A percentile compares a stretch with the other conserved stretches of the same genome.
phyloP scores from a whole-genome alignment of 306 rosid species.

The Sphenostylis stenocarpa region DNA sequence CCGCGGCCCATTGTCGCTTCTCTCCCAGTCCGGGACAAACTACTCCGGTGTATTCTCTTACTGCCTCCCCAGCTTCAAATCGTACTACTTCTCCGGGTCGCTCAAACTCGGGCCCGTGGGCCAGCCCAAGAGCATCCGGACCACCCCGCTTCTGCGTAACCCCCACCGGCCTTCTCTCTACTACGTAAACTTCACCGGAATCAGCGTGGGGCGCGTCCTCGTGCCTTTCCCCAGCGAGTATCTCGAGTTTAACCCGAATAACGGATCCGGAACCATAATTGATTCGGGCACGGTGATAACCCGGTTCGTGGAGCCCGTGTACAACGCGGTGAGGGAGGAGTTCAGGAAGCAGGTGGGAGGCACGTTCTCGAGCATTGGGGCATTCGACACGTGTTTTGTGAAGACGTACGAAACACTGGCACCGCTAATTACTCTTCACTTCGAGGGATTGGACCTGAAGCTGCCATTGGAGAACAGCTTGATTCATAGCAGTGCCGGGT shows the following conservation, averaged over 20 bases:
- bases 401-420: constrained; percentile 49
- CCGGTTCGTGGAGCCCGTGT: constrained; percentile 66
- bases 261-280: constrained; percentile 81
- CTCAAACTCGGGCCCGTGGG: constrained; percentile 78
- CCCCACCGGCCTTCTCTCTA: constrained; percentile 82
- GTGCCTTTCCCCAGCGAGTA: constrained; percentile 46
- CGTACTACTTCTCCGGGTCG: constrained; percentile 87
- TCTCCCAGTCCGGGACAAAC: constrained; percentile 66
- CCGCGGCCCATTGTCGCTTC: constrained; percentile 72
- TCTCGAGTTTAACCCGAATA: constrained; percentile 56
- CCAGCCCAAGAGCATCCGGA: constrained; percentile 71
- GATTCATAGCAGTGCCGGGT: constrained; percentile 85
- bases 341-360: constrained; percentile 73
- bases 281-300: constrained; percentile 91
- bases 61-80: constrained; percentile 87
- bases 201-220: constrained; percentile 61
- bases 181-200: constrained; percentile 74
- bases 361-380: constrained; percentile 66
- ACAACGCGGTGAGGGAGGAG: constrained; percentile 72
- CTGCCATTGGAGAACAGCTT: constrained; percentile 76
- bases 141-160: constrained; percentile 77
- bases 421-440: constrained; percentile 56
- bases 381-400: constrained; percentile 84
- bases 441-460: constrained; percentile 60
- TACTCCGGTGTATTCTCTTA: constrained; percentile 79